Conservation (phyloP, 1,139 yeast species). For the Blastobotrys aristatus region DNA sequence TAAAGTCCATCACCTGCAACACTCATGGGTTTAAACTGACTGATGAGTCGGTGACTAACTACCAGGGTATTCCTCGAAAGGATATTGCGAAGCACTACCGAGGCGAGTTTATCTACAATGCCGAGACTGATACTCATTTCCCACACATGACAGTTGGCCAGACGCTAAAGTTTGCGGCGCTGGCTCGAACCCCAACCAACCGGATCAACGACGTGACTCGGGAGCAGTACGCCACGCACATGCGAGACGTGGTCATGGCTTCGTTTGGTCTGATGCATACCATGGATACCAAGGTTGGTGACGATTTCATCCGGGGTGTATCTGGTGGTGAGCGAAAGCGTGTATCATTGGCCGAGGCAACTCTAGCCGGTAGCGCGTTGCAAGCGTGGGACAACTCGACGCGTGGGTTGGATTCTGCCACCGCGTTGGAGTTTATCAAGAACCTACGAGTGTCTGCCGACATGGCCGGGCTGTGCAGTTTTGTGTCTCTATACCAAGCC, state of each 20-base stretch:
- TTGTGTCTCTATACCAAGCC: conserved; percentile 80
- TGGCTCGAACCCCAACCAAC: conserved; percentile 60
- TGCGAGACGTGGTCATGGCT: conserved; percentile 67
- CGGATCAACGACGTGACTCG: conserved; percentile 56
- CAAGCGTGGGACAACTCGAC: conserved; percentile 77
- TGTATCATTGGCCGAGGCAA: conserved; percentile 69
- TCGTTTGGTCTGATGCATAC: conserved; percentile 67
- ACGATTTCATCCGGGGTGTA: conserved; percentile 69
- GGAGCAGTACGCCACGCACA: conserved; percentile 53
- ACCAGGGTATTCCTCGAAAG: conserved; percentile 34
- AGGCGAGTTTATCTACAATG: conserved; percentile 69
- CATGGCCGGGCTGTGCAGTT: conserved; percentile 53
- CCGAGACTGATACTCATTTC: conserved; percentile 67
- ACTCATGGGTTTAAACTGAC: conserved; percentile 67
- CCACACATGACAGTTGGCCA: conserved; percentile 71
- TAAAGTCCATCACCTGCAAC: conserved; percentile 64
- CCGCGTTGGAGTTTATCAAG: conserved; percentile 68
- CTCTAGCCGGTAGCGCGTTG: conserved; percentile 55
- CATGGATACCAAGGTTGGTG: conserved; percentile 64
- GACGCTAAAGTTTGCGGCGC: conserved; percentile 61
- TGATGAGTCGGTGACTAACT: conserved; percentile 41
- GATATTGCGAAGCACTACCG: conserved; percentile 51
- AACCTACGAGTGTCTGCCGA: conserved; percentile 63
- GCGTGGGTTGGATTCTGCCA: conserved; percentile 70
- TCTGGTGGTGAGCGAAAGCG: conserved; percentile 85